phyloP scores from a whole-genome alignment of 805 yeast genomes.

The Starmera amethionina region DNA sequence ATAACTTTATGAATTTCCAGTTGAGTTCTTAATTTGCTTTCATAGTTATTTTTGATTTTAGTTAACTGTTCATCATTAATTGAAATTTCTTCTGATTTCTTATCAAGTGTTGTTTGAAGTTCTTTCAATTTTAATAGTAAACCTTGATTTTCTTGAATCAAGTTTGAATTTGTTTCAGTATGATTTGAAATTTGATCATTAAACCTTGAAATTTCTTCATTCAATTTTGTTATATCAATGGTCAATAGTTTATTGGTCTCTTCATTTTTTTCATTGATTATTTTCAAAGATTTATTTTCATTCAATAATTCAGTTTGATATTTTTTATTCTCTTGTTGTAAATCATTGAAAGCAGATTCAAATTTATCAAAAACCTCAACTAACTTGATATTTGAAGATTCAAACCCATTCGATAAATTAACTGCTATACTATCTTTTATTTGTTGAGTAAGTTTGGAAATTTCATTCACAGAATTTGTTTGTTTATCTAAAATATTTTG shows the following conservation, averaged over 20 bases:
- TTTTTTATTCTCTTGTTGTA: not conserved
- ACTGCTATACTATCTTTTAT: too few species aligned
- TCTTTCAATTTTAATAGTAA: too few species aligned
- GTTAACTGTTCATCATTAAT: too few species aligned
- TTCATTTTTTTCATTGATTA: not conserved
- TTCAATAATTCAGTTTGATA: not conserved
- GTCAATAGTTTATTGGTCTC: not conserved
- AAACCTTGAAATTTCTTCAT: not conserved
- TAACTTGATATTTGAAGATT: too few species aligned
- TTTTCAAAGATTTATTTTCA: not conserved
- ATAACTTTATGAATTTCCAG: constrained; percentile 22
- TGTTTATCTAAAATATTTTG: too few species aligned
- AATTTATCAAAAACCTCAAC: too few species aligned
- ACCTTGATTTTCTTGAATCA: too few species aligned
- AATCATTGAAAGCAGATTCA: not conserved
- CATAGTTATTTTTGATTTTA: constrained; percentile 16
- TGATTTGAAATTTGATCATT: not conserved
- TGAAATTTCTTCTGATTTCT: too few species aligned
- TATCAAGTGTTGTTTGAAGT: too few species aligned
- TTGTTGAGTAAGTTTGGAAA: too few species aligned
- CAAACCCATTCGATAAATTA: too few species aligned
- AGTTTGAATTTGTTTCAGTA: not conserved
- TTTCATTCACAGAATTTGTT: too few species aligned
- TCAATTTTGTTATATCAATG: not conserved
- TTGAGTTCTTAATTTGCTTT: constrained; percentile 26